Evolutionary conservation across 2,329 filamentous ascomycete species (phyloP).

Genomic region (Phyllosticta ampelicida): DNA sequence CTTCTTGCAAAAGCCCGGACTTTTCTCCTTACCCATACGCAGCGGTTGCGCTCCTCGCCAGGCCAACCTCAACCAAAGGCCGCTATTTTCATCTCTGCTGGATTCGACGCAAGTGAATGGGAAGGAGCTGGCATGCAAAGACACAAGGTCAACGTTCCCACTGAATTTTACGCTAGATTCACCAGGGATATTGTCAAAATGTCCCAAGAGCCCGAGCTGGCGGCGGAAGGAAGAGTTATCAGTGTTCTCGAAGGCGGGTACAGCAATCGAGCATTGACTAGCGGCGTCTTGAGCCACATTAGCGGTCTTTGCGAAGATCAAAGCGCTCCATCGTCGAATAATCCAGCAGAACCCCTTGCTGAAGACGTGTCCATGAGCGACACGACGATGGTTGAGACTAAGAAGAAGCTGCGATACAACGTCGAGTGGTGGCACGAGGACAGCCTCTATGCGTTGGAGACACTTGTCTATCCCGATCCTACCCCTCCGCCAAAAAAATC

Average conservation of each 20-base stretch:
- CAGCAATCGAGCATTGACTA: conserved; percentile 79
- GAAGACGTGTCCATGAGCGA: conserved; percentile 32
- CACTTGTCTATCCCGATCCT: conserved; percentile 22
- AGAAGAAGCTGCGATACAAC: conserved; percentile 26
- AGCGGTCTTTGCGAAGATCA: conserved; percentile 62
- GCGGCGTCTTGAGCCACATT: conserved; percentile 81
- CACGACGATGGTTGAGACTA: conserved; percentile 29
- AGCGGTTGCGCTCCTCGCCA: conserved; percentile 47
- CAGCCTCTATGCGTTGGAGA: conserved; percentile 23
- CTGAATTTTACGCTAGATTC: conserved; percentile 88
- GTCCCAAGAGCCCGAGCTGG: conserved; percentile 66
- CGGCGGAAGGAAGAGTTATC: conserved; percentile 73
- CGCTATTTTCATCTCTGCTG: conserved; percentile 88
- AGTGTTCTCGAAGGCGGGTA: conserved; percentile 96
- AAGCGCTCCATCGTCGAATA: background rate
- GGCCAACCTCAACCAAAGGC: conserved; percentile 59
- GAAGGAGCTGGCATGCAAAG: conserved; percentile 89
- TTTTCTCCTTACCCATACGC: conserved; percentile 65
- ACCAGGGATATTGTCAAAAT: conserved; percentile 75
- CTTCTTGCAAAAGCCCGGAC: conserved; percentile 70
- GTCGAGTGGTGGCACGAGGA: conserved; percentile 35
- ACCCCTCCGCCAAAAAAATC: conserved; percentile 49
- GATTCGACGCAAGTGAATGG: conserved; percentile 95
- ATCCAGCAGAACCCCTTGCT: background rate
- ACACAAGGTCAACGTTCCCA: conserved; percentile 91